Evolutionary conservation across 2,329 filamentous ascomycete genomes (phyloP), one percentile per base, ranked within the genome.

Genomic region (Helminthosporium solani): DNA sequence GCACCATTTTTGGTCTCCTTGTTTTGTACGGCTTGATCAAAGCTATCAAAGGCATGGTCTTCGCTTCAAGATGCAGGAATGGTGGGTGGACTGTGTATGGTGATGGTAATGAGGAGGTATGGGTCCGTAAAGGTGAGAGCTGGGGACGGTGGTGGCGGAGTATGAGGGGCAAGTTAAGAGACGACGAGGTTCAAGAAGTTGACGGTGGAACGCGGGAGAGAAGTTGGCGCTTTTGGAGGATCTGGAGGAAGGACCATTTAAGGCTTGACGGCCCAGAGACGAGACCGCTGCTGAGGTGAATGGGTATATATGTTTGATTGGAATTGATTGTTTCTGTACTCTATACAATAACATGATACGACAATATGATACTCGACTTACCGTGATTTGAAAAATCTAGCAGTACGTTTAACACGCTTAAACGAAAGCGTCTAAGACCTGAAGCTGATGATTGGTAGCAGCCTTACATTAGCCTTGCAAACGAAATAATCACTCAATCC

Each of bases 1-100:
- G 62, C 21, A 75, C 73, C 0, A 49, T 76, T 3, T 64, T 66
- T 11, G 72, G 66, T 2, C 48, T 74, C 1, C 7, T 70, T 1
- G 47, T 73, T 1, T 47, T 75, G 12, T 70, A 67, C 28, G 60
- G 56, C 7, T 33, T 66, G 6, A 41, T 55, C 3, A 56, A 54
- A 33, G 34, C 60, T 3, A 44, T 46, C 2, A 53, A 52, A 12
- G 52, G 51, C 47, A 28, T 53, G n/a, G 38, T 43, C 0, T 30
- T 56, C 6, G 57, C 48, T 2, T 15, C 46, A 6, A 56, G 47
- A n/a, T 57, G 54, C 5, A 48, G 49, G 15, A 61, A 47, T 20
- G 63, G 63, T 2, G 67, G 66, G 2, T 64, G 58, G 43, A 43
- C 59, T 2, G 45, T 67, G 11, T 59, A 58, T 46, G 64, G 44